These are phyloP conservation scores for Penicillium sp. DNA, from an alignment of 2,329 filamentous ascomycete species.

Conservation along the genomic window DNA sequence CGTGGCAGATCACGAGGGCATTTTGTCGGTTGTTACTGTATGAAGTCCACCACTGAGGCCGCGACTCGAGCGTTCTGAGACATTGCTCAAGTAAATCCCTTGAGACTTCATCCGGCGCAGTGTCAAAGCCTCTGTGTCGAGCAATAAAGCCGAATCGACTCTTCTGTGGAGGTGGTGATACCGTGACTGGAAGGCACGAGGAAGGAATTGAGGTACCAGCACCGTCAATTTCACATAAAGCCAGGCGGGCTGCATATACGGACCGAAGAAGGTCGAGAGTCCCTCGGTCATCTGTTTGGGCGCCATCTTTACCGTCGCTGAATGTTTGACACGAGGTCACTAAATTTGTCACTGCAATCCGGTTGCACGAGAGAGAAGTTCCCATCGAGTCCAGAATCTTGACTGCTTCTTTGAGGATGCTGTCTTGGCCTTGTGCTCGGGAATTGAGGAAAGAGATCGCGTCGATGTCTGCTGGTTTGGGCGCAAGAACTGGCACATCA, in stretches of 20 bases:
- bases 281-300: constrained; percentile 27
- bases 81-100: constrained; percentile 49
- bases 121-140: constrained; percentile 23
- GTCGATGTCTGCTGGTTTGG: constrained; percentile 19
- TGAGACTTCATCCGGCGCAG: constrained; percentile 16
- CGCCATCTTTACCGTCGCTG: constrained; percentile 32
- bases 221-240: constrained; percentile 61
- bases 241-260: constrained; percentile 61
- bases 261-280: constrained; percentile 51
- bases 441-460: constrained; percentile 29
- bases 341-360: constrained; percentile 52
- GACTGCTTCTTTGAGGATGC: constrained; percentile 45
- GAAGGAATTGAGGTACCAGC: constrained; percentile 52
- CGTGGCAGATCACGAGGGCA: constrained; percentile 62
- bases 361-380: constrained; percentile 52
- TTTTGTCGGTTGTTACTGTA: constrained; percentile 64
- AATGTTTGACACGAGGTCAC: constrained; percentile 55
- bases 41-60: constrained; percentile 62
- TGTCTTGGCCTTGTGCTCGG: constrained; percentile 28
- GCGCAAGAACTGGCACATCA: constrained; percentile 5
- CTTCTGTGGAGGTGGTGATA: constrained; percentile 37
- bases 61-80: constrained; percentile 53
- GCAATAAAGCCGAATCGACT: constrained; percentile 20
- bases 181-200: constrained; percentile 52
- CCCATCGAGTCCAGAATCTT: constrained; percentile 47